Conservation (phyloP, 1,139 yeast genomes). For the Candida smagusa region DNA sequence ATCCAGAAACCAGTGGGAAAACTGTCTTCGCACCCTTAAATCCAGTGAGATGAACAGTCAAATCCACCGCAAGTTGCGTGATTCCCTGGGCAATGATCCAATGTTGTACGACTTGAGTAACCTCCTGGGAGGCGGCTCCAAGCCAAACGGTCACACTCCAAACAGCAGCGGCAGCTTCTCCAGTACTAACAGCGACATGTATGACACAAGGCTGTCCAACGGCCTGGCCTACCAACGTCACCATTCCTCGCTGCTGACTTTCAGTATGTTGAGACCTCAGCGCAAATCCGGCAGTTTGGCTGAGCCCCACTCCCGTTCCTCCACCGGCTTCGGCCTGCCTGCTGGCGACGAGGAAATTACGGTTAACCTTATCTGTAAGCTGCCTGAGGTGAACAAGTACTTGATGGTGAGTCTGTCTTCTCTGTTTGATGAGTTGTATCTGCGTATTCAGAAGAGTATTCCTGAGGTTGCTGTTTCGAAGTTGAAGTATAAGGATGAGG, state of each 20-base stretch:
- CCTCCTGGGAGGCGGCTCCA: neutral
- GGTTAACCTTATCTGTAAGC: slow-evolving; percentile 53
- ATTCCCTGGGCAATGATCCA: slow-evolving; percentile 24
- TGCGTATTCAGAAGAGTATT: slow-evolving; percentile 35
- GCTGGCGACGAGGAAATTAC: slow-evolving; percentile 14
- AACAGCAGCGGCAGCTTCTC: neutral
- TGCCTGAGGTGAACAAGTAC: slow-evolving; percentile 31
- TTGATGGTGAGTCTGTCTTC: slow-evolving; percentile 43
- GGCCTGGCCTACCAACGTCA: slow-evolving; percentile 28
- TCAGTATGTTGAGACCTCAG: slow-evolving; percentile 43
- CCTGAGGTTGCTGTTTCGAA: slow-evolving; percentile 41
- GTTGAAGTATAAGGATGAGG: slow-evolving; percentile 88
- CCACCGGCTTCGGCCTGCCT: slow-evolving; percentile 6
- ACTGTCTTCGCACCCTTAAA: slow-evolving; percentile 47
- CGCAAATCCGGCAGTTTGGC: slow-evolving; percentile 19
- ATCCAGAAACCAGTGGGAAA: slow-evolving; percentile 67
- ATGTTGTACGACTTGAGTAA: neutral
- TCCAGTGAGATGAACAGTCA: slow-evolving; percentile 42
- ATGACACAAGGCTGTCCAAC: slow-evolving; percentile 5
- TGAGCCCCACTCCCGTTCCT: slow-evolving; percentile 11
- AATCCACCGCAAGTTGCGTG: slow-evolving; percentile 37
- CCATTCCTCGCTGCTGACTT: slow-evolving; percentile 44
- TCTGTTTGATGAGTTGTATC: slow-evolving; percentile 46
- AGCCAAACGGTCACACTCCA: neutral
- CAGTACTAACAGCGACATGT: neutral